Base-by-base conservation (phyloP, 1,284 basidiomycete genomes). In the Ustanciosporium gigantosporum region DNA sequence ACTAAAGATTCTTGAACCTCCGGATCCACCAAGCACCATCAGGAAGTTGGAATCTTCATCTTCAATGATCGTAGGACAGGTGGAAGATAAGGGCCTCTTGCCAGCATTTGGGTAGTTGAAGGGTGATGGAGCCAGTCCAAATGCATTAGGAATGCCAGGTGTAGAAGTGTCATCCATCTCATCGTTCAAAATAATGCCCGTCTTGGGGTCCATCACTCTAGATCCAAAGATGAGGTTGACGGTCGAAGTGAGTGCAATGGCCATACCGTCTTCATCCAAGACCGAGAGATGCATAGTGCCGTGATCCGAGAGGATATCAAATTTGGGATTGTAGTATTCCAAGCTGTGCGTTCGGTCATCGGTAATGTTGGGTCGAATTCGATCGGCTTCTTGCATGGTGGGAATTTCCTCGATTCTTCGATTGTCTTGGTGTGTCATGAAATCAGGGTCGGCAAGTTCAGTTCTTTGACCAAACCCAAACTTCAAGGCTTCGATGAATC, bases 1-100 rank as follows among this genome's bases (percentile, higher is more conserved):
- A 0, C 85, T 82, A 78, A 94, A 90, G 71, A 81, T 81, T 2
- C 77, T 47, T 29, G 66, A 70, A 3, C 80, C 80, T 17, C 80
- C 80, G 0, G 78, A 77, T 1, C 74, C 75, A 21, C 80, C 80
- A 0, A 78, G 74, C 1, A 77, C 73, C 43, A 80, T 66, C 25
- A 75, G 62, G 25, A 80, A 46, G 15, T 76, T 44, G n/a, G 79
- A 79, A 69, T 43, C n/a, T 2, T 6, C 25, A 41, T 74, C 57
- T 38, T 80, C 79, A 19, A 77, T 71, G 31, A 81, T 78, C 5
- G 74, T 71, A 2, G 78, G 77, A 9, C 73, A 70, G 36, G 80
- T 81, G 21, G 72, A 68, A 7, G 74, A 78, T 27, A 79, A 70
- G 2, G 79, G 80, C 1, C 80, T 61, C 64, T 81, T 81, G 21